phyloP scores from a whole-genome alignment of 23 red algal species.

The Chondrus crispus region DNA sequence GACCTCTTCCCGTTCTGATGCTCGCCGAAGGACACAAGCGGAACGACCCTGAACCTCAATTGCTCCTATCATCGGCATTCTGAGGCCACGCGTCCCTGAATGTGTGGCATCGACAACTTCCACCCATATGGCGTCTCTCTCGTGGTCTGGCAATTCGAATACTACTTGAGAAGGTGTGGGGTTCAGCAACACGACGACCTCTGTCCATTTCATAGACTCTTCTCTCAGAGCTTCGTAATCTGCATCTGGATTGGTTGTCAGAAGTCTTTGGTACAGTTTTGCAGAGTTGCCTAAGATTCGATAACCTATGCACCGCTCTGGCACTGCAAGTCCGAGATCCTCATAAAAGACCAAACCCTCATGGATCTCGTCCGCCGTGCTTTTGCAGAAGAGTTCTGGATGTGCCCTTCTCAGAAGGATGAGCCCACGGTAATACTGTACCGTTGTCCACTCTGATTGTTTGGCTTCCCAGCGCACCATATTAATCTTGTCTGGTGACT shows the following conservation, averaged over 20 bases:
- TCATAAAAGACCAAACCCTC: conserved; percentile 70
- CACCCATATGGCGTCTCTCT: conserved; percentile 41
- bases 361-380: conserved; percentile 63
- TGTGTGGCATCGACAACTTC: conserved; percentile 21
- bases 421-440: conserved; percentile 63
- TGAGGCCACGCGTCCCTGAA: conserved; percentile 23
- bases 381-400: conserved; percentile 71
- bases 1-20: conserved; percentile 6
- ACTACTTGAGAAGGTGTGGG: conserved; percentile 54
- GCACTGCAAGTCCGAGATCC: conserved; percentile 56
- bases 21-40: conserved; percentile 17
- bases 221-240: neutral
- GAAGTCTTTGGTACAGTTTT: neutral
- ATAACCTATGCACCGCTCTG: conserved; percentile 75
- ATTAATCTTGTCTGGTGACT: conserved; percentile 73
- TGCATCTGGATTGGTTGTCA: neutral
- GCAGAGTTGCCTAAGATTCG: conserved; percentile 53
- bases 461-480: conserved; percentile 78
- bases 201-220: conserved; percentile 43
- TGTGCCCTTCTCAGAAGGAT: conserved; percentile 70
- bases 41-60: conserved; percentile 35
- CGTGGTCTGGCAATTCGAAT: conserved; percentile 58
- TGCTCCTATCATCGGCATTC: neutral
- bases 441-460: conserved; percentile 30
- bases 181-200: conserved; percentile 77